A percentile compares a stretch with the other conserved stretches of the same genome.
These are phyloP conservation scores for Noccaea caerulescens DNA, from an alignment of 345 rosid species.

Conservation along the genomic window DNA sequence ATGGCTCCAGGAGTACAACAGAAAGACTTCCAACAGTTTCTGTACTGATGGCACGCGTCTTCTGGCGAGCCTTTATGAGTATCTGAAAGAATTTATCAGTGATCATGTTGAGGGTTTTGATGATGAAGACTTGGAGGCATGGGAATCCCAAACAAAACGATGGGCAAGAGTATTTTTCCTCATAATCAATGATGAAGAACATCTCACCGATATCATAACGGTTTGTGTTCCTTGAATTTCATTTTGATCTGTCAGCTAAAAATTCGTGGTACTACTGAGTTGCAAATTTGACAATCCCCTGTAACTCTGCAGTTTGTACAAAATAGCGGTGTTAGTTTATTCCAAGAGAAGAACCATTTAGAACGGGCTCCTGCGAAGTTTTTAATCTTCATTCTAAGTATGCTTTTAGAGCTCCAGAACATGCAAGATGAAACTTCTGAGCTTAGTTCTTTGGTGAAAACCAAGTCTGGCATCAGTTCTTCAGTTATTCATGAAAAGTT, in stretches of 20 bases:
- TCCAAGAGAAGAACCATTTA: conserved; percentile 51
- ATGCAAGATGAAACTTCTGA: conserved; percentile 55
- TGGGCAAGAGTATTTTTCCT: conserved; percentile 83
- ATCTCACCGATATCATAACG: conserved; percentile 56
- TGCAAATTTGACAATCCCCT: conserved; percentile 31
- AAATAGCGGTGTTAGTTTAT: conserved; percentile 50
- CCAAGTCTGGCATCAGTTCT: conserved; percentile 36
- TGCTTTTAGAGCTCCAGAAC: conserved; percentile 67
- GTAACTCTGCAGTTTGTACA: conserved; percentile 60
- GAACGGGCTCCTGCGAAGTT: conserved; percentile 63
- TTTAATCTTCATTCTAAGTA: conserved; percentile 58
- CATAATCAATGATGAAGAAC: conserved; percentile 50
- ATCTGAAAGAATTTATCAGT: conserved; percentile 56
- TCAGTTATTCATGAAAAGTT: conserved; percentile 50
- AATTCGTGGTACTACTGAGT: conserved; percentile 4
- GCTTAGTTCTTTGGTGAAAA: conserved; percentile 41
- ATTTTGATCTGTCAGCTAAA: conserved; percentile 25
- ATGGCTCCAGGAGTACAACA: conserved; percentile 66
- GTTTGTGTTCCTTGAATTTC: conserved; percentile 51
- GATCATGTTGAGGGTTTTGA: conserved; percentile 55
- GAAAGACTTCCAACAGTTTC: conserved; percentile 32
- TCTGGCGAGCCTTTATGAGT: conserved; percentile 60
- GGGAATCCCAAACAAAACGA: conserved; percentile 83
- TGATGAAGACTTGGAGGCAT: conserved; percentile 86
- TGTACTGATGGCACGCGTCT: conserved; percentile 45